Evolutionary conservation across 371 early-diverging fungal genomes (phyloP).

Genomic region (Mucor lusitanicus): DNA sequence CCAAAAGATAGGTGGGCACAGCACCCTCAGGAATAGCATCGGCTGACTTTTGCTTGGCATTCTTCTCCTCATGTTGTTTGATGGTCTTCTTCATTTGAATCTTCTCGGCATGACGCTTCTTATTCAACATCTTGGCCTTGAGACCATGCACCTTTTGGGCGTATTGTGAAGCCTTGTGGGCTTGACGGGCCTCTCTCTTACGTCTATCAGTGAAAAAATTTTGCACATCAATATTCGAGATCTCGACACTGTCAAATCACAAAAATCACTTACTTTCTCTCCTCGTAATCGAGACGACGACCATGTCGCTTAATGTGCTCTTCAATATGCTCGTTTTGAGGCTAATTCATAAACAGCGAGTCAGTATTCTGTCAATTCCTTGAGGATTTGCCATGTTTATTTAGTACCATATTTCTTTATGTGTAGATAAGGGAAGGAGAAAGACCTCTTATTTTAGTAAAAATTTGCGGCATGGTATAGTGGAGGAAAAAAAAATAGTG

Average conservation of each 20-base stretch:
- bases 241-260: background rate
- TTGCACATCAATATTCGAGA: background rate
- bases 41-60: constrained; percentile 86
- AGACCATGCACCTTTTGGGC: constrained; percentile 98
- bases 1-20: constrained; percentile 98
- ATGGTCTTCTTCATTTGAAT: constrained; percentile 99
- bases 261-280: constrained; percentile 78
- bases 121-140: constrained; percentile 99
- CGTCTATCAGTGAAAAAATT: constrained; percentile 59
- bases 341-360: constrained; percentile 53
- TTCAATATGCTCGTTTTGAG: constrained; percentile 99
- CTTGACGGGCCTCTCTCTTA: constrained; percentile 96
- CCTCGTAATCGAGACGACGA: constrained; percentile 95
- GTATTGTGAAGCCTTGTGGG: constrained; percentile 87
- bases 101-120: constrained; percentile 99
- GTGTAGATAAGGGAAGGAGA: constrained; percentile 8
- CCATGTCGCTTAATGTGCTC: constrained; percentile 98
- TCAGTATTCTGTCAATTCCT: background rate
- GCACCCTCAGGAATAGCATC: constrained; percentile 95
- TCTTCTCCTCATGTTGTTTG: constrained; percentile 96
- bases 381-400: background rate
- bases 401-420: constrained; percentile 14
- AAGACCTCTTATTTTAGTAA: background rate
- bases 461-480: background rate
- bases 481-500: background rate